Conservation (phyloP, 139 green algal species). For the Desmodesmus armatus region DNA sequence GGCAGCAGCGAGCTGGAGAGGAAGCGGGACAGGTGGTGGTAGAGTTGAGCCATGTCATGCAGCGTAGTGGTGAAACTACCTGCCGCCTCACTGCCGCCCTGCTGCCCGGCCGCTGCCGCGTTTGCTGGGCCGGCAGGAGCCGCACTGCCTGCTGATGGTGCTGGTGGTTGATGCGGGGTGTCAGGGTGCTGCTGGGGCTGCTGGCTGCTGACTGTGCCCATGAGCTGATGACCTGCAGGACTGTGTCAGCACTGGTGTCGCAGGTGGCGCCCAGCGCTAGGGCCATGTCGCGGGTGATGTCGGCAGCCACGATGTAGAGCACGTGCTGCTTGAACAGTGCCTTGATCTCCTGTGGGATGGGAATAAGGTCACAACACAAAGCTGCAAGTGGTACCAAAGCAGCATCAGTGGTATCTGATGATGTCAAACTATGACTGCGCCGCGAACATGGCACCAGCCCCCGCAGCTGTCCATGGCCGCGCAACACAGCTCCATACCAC, state of each 20-base stretch:
- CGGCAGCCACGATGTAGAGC: background rate
- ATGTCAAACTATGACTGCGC: too few species aligned
- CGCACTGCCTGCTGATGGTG: background rate
- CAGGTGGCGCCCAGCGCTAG: background rate
- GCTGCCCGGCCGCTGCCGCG: background rate
- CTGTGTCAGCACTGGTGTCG: background rate
- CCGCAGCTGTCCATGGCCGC: too few species aligned
- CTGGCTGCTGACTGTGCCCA: background rate
- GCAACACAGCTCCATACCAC: too few species aligned
- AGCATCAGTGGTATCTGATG: too few species aligned
- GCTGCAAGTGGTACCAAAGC: too few species aligned
- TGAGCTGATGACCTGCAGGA: background rate
- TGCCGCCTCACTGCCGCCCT: background rate
- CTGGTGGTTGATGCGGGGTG: background rate
- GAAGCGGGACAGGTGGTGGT: background rate
- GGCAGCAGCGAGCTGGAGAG: background rate
- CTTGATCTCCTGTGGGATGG: background rate
- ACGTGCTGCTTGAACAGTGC: background rate
- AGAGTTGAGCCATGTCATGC: background rate
- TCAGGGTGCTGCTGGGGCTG: background rate
- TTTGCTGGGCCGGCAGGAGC: background rate
- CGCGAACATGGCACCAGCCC: too few species aligned
- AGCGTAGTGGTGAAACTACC: background rate
- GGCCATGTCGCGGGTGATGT: background rate
- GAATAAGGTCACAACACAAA: too few species aligned